Base-by-base conservation (phyloP, 495 filamentous ascomycete species). In the Choiromyces venosus region DNA sequence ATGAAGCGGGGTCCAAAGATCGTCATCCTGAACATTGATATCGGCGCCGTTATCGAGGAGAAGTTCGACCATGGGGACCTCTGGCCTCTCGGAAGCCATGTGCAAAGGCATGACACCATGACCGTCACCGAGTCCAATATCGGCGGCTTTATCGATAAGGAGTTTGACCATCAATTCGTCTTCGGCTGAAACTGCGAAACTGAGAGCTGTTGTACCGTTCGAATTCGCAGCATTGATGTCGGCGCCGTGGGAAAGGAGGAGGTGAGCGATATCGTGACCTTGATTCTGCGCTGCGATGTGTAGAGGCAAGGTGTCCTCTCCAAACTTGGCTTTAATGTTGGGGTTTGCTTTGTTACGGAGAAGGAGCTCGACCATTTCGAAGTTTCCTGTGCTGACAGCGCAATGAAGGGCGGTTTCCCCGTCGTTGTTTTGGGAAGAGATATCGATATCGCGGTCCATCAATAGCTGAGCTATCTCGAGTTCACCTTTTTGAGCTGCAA, bases 341-440 rank as follows among this genome's bases (percentile, higher is more conserved):
- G 76, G 69, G 9, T 79, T 66, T 1, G 83, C 81, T 3, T 75
- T 79, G 56, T 78, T 78, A n/a, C 82, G 72, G 12, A 85, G 67
- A 21, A 85, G 71, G 6, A 80, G 37, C 21, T 73, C 66, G 18
- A 77, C 67, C 33, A 85, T 68, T 21, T 74, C 37, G 19, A 74
- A 67, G 38, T 81, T 77, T 9, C 78, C 75, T n/a, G 71, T 70
- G 25, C 67, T 68, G 19, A 76, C 72, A 38, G 81, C 83, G 21
- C 82, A 73, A 75, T 86, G 84, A 8, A 86, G 75, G 5, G 80
- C 81, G 3, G 84, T 85, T 61, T 83, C 81, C 38, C 82, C 81
- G 1, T 73, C 37, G 7, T 65, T 66, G 69, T 84, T 82, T 66
- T 76, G 76, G 6, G 79, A 77, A 67, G 86, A 81, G 56, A 82